Evolutionary conservation across 176 grass and related monocot species (phyloP), one percentile per base, ranked within the genome.

Genomic region (Oryza glaberrima): DNA sequence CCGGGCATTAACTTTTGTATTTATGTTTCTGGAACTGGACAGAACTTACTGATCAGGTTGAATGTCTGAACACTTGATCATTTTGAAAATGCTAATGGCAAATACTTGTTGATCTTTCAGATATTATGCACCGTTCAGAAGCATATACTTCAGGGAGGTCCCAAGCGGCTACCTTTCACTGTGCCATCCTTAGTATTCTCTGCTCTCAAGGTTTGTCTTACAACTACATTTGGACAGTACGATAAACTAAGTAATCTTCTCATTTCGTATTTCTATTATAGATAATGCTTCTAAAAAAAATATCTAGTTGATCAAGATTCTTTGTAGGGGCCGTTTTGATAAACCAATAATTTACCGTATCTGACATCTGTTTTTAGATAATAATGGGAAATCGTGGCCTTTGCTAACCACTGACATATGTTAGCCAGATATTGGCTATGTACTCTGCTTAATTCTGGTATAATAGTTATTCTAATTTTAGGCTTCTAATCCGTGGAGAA

Each of bases 91-190:
- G 56, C 67, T 89, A 72, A 85, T 88, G 71, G n/a, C 26, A 84
- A 84, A 78, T 70, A 49, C 19, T 52, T 85, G 61, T 52, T 74
- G 61, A 25, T 73, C 52, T 92, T 92, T 87, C 87, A 98, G 93
- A 98, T 96, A 65, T 88, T 98, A 83, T 98, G 93, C 84, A 96
- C 91, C 58, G 86, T 98, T 76, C 91, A 89, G 83, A 98, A 98
- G 86, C 88, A 98, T 92, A 94, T 95, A 94, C 87, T 98, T 94
- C 85, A 73, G 88, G 96, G 93, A 83, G 96, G 93, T 87, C 83
- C 89, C 79, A 94, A 90, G 78, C 88, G 96, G 66, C 78, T 98
- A 85, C 88, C 96, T 89, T 98, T 92, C 75, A 95, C 91, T 70
- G 91, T 94, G 78, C 96, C 96, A 25, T 82, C 96, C 11, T 82